These are phyloP conservation scores for Teunomyces atbi DNA, from an alignment of 805 yeast species.

Conservation along the genomic window DNA sequence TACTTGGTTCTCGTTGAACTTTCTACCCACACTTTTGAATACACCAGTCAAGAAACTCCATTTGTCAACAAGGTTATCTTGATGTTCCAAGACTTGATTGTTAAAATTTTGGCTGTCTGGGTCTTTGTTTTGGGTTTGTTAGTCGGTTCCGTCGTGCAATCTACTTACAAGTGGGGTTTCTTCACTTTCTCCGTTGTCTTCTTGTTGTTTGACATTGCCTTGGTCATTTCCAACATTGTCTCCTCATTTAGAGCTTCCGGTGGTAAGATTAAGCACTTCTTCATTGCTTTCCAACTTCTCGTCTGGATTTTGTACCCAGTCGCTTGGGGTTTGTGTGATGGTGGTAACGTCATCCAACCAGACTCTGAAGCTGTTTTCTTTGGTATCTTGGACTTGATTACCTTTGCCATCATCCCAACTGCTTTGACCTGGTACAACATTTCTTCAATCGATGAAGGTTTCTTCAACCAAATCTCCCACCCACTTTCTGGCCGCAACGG, in stretches of 20 bases:
- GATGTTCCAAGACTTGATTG: slow-evolving; percentile 34
- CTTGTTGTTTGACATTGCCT: slow-evolving; percentile 39
- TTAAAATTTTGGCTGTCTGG: slow-evolving; percentile 45
- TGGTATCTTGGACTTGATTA: slow-evolving; percentile 54
- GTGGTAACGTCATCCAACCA: slow-evolving; percentile 60
- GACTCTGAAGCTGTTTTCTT: slow-evolving; percentile 59
- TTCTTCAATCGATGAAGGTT: slow-evolving; percentile 24
- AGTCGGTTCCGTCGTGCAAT: slow-evolving; percentile 53
- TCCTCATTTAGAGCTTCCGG: slow-evolving; percentile 7
- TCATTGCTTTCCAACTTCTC: slow-evolving; percentile 33
- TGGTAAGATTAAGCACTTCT: slow-evolving; percentile 5
- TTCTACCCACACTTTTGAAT: slow-evolving; percentile 28
- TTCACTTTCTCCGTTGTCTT: slow-evolving; percentile 52
- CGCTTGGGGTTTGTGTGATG: slow-evolving; percentile 56
- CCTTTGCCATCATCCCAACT: slow-evolving; percentile 43
- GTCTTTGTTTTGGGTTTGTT: slow-evolving; percentile 53
- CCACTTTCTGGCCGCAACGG: slow-evolving; percentile 4
- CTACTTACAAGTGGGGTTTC: slow-evolving; percentile 70
- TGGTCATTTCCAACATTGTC: slow-evolving; percentile 17
- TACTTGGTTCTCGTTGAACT: slow-evolving; percentile 32
- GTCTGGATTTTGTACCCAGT: slow-evolving; percentile 51
- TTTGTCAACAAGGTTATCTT: slow-evolving; percentile 25
- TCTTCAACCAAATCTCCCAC: slow-evolving; percentile 20
- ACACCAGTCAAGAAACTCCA: slow-evolving; percentile 31
- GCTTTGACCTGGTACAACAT: slow-evolving; percentile 29